Evolutionary conservation across 495 filamentous ascomycete species (phyloP).

Genomic region (Hyaloscypha hepaticicola): DNA sequence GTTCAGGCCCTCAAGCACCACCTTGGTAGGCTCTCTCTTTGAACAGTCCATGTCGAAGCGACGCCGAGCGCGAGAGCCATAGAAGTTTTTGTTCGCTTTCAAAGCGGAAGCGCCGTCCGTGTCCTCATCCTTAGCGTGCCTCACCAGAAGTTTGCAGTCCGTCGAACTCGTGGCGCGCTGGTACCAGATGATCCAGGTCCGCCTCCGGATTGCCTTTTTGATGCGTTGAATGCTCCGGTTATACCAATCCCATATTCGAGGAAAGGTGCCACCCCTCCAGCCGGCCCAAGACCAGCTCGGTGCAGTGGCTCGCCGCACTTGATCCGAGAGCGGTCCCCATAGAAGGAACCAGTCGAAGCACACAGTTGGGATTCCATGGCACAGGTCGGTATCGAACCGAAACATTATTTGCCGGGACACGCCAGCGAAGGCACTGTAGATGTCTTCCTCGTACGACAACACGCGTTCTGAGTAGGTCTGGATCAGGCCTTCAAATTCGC

Average conservation of each 20-base stretch:
- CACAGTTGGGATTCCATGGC: background rate
- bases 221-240: background rate
- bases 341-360: slow-evolving; percentile 2
- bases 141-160: background rate
- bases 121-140: background rate
- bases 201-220: background rate
- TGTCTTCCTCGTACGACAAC: background rate
- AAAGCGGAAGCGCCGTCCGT: too few relatives aligned
- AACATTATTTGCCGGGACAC: background rate
- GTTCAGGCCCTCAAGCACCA: background rate
- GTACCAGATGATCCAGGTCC: slow-evolving; percentile 3
- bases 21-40: background rate
- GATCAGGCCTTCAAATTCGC: slow-evolving; percentile 1
- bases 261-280: background rate
- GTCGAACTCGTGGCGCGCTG: background rate
- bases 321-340: background rate
- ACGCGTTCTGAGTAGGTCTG: background rate
- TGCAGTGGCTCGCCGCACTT: background rate
- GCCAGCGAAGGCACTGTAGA: slow-evolving; percentile 3
- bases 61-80: background rate
- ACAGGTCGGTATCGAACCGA: background rate
- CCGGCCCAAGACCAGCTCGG: background rate
- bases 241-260: slow-evolving; percentile 6
- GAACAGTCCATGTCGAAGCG: slow-evolving; percentile 1
- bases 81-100: slow-evolving; percentile 5